phyloP scores from a whole-genome alignment of 75 land plant species.

The Larix kaempferi region DNA sequence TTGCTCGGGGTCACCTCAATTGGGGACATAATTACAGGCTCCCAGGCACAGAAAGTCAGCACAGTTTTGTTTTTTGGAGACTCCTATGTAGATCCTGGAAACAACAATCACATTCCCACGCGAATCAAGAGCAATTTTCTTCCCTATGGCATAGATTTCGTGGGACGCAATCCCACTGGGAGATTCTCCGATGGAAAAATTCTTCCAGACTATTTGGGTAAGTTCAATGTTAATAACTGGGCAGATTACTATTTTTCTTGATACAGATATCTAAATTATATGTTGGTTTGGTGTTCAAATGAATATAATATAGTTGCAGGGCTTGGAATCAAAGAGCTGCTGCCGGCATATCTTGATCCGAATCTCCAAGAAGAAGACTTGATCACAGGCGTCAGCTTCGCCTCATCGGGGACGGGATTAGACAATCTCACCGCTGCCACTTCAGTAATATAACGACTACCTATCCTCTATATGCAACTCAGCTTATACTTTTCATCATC shows the following conservation, averaged over 20 bases:
- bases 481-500: too few species aligned
- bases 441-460: not conserved
- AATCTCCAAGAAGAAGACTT: not conserved
- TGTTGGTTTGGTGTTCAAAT: not conserved
- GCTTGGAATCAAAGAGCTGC: not conserved
- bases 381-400: not conserved
- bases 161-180: not conserved
- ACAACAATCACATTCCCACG: not conserved
- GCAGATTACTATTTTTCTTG: too few species aligned
- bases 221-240: not conserved
- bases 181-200: not conserved
- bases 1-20: too few species aligned
- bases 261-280: too few species aligned
- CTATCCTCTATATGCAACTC: too few species aligned
- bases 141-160: not conserved
- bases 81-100: not conserved
- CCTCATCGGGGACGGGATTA: slow-evolving; percentile 1
- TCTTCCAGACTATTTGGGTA: not conserved
- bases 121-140: not conserved
- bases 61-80: not conserved
- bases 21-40: too few species aligned
- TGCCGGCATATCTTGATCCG: not conserved
- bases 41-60: too few species aligned
- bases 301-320: slow-evolving; percentile 1
- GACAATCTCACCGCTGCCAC: not conserved